These are phyloP conservation scores for Pleurotus sapidus DNA, from an alignment of 768 basidiomycete species.

Conservation along the genomic window DNA sequence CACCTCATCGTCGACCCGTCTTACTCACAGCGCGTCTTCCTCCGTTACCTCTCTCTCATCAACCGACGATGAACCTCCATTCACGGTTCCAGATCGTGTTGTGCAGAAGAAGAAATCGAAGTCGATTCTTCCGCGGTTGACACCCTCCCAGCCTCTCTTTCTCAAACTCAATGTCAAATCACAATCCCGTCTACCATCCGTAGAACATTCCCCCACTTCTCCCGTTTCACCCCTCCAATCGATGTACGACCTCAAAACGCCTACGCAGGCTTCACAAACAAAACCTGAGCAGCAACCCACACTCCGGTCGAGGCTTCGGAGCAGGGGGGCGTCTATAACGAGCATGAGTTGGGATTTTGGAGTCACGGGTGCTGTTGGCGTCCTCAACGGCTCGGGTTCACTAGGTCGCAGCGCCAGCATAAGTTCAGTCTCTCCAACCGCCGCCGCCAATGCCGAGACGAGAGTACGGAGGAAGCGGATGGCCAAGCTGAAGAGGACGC, in stretches of 20 bases:
- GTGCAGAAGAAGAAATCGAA: conserved; percentile 4
- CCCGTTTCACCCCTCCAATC: background rate
- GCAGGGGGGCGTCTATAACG: background rate
- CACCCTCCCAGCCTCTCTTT: background rate
- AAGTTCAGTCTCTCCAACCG: background rate
- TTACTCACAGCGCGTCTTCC: conserved; percentile 6
- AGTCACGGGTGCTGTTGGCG: background rate
- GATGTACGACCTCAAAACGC: background rate
- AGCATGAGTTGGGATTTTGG: conserved; percentile 7
- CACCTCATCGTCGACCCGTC: conserved; percentile 4
- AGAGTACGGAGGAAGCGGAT: conserved; percentile 38
- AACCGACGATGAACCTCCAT: conserved; percentile 1
- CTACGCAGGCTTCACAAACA: background rate
- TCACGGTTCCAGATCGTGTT: background rate
- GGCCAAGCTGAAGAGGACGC: conserved; percentile 54
- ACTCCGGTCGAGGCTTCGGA: background rate
- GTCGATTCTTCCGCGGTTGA: background rate
- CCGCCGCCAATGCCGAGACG: background rate
- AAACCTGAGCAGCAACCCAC: background rate
- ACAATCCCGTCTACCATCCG: background rate
- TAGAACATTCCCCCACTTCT: conserved; percentile 1
- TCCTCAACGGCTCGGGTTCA: background rate
- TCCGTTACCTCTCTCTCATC: conserved; percentile 2
- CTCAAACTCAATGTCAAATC: conserved; percentile 5
- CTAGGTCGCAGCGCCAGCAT: background rate